Evolutionary conservation across 2,329 filamentous ascomycete genomes (phyloP).

Genomic region (Monosporascus sp.): DNA sequence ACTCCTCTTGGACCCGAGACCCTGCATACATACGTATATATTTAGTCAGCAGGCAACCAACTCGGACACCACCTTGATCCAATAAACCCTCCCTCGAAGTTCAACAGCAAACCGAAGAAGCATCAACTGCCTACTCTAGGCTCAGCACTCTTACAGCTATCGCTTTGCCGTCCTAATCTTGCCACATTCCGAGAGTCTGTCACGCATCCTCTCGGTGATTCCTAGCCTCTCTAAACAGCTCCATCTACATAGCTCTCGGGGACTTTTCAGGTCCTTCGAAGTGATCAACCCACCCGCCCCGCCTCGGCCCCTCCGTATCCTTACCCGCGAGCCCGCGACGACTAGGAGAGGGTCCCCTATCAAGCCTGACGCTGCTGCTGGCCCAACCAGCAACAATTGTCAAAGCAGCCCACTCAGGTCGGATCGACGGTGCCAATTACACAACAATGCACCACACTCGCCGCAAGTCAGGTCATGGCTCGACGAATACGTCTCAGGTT

Average conservation of each 20-base stretch:
- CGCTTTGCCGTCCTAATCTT: not conserved
- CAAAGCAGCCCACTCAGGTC: slow-evolving; percentile 8
- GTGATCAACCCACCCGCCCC: not conserved
- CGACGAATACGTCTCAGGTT: slow-evolving; percentile 48
- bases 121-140: not conserved
- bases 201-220: no score
- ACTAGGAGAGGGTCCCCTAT: slow-evolving; percentile 10
- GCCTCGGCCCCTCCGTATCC: not conserved
- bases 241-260: not conserved
- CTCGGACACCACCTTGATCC: not conserved
- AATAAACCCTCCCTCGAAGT: not conserved
- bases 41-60: not conserved
- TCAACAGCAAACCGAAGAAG: not conserved
- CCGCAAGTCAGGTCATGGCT: slow-evolving; percentile 50
- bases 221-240: no score
- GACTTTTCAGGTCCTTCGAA: not conserved
- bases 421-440: slow-evolving; percentile 16
- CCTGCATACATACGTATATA: not conserved
- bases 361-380: slow-evolving; percentile 1
- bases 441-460: slow-evolving; percentile 51
- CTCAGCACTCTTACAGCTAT: not conserved
- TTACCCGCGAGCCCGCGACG: no score
- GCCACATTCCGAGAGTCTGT: no score
- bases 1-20: not conserved
- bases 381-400: slow-evolving; percentile 10